A percentile compares a stretch with the other conserved stretches of the same genome.
phyloP scores from a whole-genome alignment of 768 basidiomycete genomes.

The Hygrophorus pudorinus region DNA sequence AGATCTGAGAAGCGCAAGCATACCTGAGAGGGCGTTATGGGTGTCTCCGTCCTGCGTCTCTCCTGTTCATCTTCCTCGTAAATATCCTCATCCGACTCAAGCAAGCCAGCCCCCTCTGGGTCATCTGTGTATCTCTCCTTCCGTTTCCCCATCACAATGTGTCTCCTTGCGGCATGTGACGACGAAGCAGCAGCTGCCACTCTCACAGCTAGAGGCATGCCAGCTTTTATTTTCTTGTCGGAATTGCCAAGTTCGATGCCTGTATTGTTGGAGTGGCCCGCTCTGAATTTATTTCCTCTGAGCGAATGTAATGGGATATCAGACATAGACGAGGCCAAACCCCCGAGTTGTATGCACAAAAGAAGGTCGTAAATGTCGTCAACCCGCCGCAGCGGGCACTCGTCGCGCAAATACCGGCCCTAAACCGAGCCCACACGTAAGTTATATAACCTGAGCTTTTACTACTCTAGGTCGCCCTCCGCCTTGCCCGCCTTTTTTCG shows the following conservation, averaged over 20 bases:
- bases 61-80: slow-evolving; percentile 21
- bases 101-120: slow-evolving; percentile 47
- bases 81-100: slow-evolving; percentile 32
- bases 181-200: slow-evolving; percentile 19
- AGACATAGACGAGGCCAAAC: slow-evolving; percentile 35
- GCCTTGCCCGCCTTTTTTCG: slow-evolving; percentile 41
- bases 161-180: slow-evolving; percentile 14
- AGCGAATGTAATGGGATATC: slow-evolving; percentile 64
- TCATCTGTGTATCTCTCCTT: slow-evolving; percentile 53
- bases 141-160: slow-evolving; percentile 31
- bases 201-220: slow-evolving; percentile 19
- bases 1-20: slow-evolving; percentile 10
- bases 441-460: too few relatives aligned
- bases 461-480: slow-evolving; percentile 38
- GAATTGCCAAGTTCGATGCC: slow-evolving; percentile 16
- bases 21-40: slow-evolving; percentile 3
- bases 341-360: neutral
- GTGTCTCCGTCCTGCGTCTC: slow-evolving; percentile 4
- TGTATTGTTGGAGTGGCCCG: slow-evolving; percentile 36
- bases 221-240: slow-evolving; percentile 12
- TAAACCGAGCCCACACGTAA: slow-evolving; percentile 4
- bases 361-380: slow-evolving; percentile 1
- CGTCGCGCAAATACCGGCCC: neutral
- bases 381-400: neutral
- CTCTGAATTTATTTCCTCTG: slow-evolving; percentile 38